phyloP scores from a whole-genome alignment of 2,329 filamentous ascomycete species.

The Penicillium janthinellum region DNA sequence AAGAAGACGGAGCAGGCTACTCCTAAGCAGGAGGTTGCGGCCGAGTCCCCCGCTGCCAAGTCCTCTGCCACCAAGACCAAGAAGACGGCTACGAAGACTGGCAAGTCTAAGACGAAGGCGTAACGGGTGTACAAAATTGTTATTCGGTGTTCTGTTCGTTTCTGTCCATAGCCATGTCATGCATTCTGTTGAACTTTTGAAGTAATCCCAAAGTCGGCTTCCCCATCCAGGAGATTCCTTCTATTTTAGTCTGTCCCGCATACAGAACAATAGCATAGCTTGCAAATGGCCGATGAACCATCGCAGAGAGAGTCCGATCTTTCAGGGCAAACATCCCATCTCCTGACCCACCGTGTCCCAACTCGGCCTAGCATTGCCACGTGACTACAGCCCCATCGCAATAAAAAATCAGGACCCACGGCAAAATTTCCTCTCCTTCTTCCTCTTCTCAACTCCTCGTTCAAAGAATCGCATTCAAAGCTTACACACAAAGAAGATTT shows the following conservation, averaged over 20 bases:
- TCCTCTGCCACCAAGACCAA: slow-evolving; percentile 29
- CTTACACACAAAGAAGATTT: slow-evolving; percentile 76
- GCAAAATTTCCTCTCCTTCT: slow-evolving; percentile 29
- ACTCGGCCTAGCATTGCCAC: slow-evolving; percentile 27
- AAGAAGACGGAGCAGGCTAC: slow-evolving; percentile 33
- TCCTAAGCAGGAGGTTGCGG: slow-evolving; percentile 27
- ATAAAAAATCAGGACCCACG: slow-evolving; percentile 24
- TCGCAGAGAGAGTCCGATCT: no score
- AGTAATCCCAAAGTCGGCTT: neutral
- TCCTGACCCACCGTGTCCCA: slow-evolving; percentile 13
- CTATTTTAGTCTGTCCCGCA: no score
- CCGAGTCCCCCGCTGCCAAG: slow-evolving; percentile 30
- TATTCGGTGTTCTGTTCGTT: slow-evolving; percentile 20
- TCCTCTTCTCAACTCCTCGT: slow-evolving; percentile 73
- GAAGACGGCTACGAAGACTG: slow-evolving; percentile 36
- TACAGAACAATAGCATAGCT: no score
- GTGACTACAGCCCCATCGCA: slow-evolving; percentile 15
- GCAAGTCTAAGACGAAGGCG: slow-evolving; percentile 35
- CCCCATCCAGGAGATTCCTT: no score
- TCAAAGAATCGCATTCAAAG: slow-evolving; percentile 99
- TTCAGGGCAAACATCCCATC: neutral
- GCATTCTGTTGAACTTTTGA: slow-evolving; percentile 14
- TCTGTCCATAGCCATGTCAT: slow-evolving; percentile 25
- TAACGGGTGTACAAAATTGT: slow-evolving; percentile 28
- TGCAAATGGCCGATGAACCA: no score